Evolutionary conservation across 2,329 filamentous ascomycete species (phyloP).

Genomic region (Claviceps capensis): DNA sequence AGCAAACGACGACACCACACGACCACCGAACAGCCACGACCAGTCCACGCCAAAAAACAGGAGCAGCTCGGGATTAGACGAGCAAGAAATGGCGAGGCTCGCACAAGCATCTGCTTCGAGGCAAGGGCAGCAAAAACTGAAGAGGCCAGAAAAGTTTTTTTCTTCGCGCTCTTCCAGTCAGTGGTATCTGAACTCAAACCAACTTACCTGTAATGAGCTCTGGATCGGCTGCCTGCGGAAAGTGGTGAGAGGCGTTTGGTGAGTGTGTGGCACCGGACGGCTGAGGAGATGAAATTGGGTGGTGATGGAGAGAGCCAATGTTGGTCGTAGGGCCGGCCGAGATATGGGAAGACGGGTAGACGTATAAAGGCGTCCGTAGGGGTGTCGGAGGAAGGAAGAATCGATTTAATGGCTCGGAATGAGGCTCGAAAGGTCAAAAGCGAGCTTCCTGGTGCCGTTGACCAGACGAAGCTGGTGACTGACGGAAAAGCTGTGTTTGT

Average conservation of each 20-base stretch:
- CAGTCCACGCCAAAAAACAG: not conserved
- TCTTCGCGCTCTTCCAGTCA: not conserved
- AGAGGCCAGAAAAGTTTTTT: not conserved
- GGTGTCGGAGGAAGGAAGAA: not conserved
- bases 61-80: not conserved
- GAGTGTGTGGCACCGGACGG: not conserved
- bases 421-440: not conserved
- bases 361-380: not conserved
- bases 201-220: not conserved
- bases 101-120: not conserved
- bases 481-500: conserved; percentile 3
- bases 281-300: not conserved
- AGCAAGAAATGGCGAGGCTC: not conserved
- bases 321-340: not conserved
- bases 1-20: not conserved
- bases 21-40: not conserved
- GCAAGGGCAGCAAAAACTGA: too few relatives aligned
- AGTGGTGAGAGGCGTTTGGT: conserved; percentile 1
- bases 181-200: not conserved
- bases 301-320: not conserved
- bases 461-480: conserved; percentile 4
- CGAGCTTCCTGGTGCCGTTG: conserved; percentile 1
- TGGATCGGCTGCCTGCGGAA: not conserved
- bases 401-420: not conserved
- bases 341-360: not conserved